Percentiles rank a stretch among this genome's conserved stretches.
These are phyloP conservation scores for Teratosphaeria destructans DNA, from an alignment of 2,329 filamentous ascomycete genomes.

Conservation along the genomic window DNA sequence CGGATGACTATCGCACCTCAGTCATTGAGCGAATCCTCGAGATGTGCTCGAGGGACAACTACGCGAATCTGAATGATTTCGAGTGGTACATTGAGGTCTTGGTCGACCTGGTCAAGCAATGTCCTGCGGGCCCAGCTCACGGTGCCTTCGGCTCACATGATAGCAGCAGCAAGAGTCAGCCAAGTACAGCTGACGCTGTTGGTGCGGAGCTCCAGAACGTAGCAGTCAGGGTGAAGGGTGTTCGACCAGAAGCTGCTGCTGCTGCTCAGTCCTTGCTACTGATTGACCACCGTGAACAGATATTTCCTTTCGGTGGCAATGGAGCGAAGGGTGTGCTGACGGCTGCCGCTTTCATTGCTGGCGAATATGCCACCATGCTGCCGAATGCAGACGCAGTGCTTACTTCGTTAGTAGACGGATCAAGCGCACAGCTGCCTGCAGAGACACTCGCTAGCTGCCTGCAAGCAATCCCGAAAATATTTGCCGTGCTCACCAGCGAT, in stretches of 20 bases:
- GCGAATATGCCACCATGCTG: constrained; percentile 73
- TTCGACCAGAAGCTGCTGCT: constrained; percentile 68
- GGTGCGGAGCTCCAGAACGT: constrained; percentile 82
- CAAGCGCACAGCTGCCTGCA: constrained; percentile 46
- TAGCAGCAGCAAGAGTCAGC: constrained; percentile 5
- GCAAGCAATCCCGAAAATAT: constrained; percentile 78
- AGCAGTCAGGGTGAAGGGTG: constrained; percentile 78
- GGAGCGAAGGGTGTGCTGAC: constrained; percentile 56
- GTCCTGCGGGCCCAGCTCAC: constrained; percentile 37
- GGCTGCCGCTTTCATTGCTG: constrained; percentile 73
- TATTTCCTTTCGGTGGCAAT: constrained; percentile 42
- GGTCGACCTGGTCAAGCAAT: constrained; percentile 68
- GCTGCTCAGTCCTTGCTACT: constrained; percentile 70
- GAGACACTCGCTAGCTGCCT: constrained; percentile 67
- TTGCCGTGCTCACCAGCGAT: constrained; percentile 59
- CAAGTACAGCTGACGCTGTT: constrained; percentile 56
- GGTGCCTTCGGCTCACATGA: constrained; percentile 8
- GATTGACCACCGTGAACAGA: constrained; percentile 47
- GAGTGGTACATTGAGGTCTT: constrained; percentile 95
- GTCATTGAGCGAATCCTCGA: constrained; percentile 74
- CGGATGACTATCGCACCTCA: constrained; percentile 74
- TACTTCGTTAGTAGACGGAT: constrained; percentile 61
- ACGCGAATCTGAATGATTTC: constrained; percentile 77
- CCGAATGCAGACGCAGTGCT: constrained; percentile 61
- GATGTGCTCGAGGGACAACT: constrained; percentile 86